Base-by-base conservation (phyloP, 1,284 basidiomycete genomes). In the Puccinia coronata region DNA sequence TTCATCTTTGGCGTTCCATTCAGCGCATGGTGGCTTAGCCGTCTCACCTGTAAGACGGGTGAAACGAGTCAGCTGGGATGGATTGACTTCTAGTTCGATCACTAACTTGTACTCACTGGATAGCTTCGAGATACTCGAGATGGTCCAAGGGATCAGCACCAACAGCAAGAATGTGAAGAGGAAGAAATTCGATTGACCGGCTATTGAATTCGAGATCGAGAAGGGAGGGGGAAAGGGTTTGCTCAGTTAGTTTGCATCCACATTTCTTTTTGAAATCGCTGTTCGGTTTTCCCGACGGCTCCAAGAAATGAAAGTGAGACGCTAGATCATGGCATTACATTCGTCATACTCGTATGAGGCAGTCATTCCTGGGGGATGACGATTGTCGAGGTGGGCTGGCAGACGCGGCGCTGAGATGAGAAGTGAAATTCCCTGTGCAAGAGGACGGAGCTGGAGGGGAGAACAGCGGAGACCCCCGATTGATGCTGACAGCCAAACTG, bases 141-240 rank as follows among this genome's bases (percentile, higher is more conserved):
- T 85, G 0, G 93, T 92, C 82, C 92, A 86, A 0, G 94, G 94
- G 63, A 94, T 86, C 81, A 96, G 90, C 79, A 94, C 85, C 83
- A 96, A 89, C 76, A 91, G 90, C 83, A 96, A 91, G 86, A 95
- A 92, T 11, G 93, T 93, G 81, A 96, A 90, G 82, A 94, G 87
- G 87, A 96, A 96, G 88, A 94, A 96, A 43, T 92, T 90, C 84
- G 71, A 81, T 81, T 81, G 79, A 25, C 79, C 79, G 57, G 79
- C 79, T 81, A 23, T 47, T 43, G 8, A 18, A 20, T 34, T 36
- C 8, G 16, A 34, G 16, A n/a, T 8, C 12, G 18, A 53, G 16
- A n/a, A 23, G 28, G 31, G 51, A 34, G 23, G 2, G 28, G n/a
- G 3, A 73, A 55, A 34, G 39, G 34, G 23, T 20, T 14, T 57